Base-by-base conservation (phyloP, 140 eudicot genomes). In the Ambrosia hybrid region DNA sequence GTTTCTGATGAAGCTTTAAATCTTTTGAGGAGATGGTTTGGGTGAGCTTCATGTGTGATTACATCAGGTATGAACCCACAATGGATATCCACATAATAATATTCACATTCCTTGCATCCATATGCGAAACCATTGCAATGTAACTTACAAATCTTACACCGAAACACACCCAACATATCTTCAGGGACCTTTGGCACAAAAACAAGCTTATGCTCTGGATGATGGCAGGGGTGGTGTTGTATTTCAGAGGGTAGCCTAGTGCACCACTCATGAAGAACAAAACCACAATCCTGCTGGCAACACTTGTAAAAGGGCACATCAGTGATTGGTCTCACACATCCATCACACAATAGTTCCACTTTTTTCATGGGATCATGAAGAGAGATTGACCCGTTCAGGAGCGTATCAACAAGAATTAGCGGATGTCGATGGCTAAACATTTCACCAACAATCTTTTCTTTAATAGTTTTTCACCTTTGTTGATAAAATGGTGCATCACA, bases 261-360 rank as follows among this genome's bases (percentile, higher is more conserved):
- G 58, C 58, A 52, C 58, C 58, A 52, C 26, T 52, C 58, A 14
- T 52, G 26, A 52, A 52, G 52, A 46, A 46, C 52, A 46, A 46
- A 46, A 7, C 3, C 52, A 46, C 52, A 46, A 46, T 7, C 2
- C 9, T 46, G 52, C 3, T 46, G 13, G 11, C 12, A 46, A 46
- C 52, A 46, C 52, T 46, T 46, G 12, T 46, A 46, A 46, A 46
- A 46, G 13, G 52, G 52, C 52, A 46, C 3, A 46, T 5, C 0
- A 2, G 52, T 46, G 12, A 46, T 46, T 46, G 52, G 52, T 46
- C 52, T 46, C 8, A 46, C 52, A 46, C 52, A 46, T 8, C 52
- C 52, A 2, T 8, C 52, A 21, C 30, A 21, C 30, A 21, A 21
- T 21, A 21, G 30, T 21, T 21, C 30, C 30, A 21, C 30, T 21